phyloP scores from a whole-genome alignment of 495 filamentous ascomycete species.

The Aspergillus cavernicola region DNA sequence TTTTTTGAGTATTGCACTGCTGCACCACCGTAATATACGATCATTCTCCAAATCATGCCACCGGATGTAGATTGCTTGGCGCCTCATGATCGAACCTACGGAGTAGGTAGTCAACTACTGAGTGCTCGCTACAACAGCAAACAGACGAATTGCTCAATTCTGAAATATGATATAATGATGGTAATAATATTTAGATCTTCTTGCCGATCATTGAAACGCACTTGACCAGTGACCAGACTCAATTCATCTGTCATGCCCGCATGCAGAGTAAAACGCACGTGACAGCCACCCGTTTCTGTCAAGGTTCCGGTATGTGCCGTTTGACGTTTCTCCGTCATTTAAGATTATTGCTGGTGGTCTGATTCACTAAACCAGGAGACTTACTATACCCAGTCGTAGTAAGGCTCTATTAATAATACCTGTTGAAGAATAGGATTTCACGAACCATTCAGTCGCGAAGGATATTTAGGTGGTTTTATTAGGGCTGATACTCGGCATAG shows the following conservation, averaged over 20 bases:
- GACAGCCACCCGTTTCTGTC: background rate
- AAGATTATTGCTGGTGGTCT: background rate
- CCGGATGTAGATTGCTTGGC: background rate
- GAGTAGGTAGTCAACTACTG: background rate
- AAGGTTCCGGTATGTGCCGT: constrained; percentile 15
- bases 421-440: too few species aligned
- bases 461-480: too few species aligned
- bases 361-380: background rate
- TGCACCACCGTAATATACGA: too few species aligned
- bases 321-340: background rate
- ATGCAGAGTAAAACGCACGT: too few species aligned
- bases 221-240: background rate
- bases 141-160: background rate
- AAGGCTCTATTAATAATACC: too few species aligned
- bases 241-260: too few species aligned
- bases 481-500: background rate
- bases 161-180: background rate
- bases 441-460: too few species aligned
- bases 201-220: background rate
- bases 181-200: background rate
- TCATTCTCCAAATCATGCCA: constrained; percentile 2
- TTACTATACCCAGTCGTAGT: too few species aligned
- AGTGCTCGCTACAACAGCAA: background rate
- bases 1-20: too few species aligned
- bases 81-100: background rate